Conservation (phyloP, 176 grass and related monocot species). For the Carex scoparia region DNA sequence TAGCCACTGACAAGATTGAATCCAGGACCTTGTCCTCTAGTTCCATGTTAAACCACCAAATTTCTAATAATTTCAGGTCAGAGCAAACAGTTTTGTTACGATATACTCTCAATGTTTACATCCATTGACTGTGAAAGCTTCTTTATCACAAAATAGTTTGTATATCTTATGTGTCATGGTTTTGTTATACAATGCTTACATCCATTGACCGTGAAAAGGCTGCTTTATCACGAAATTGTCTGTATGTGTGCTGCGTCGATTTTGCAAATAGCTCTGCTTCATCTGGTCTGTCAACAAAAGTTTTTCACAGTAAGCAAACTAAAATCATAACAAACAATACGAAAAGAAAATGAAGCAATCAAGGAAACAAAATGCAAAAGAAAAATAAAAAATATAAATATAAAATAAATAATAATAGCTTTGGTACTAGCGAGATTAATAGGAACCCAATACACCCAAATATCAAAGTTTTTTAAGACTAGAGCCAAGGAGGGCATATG, state of each 20-base stretch:
- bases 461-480: neutral
- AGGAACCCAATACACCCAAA: neutral
- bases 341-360: slow-evolving; percentile 7
- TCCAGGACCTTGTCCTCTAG: neutral
- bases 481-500: neutral
- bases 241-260: slow-evolving; percentile 69
- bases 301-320: slow-evolving; percentile 20
- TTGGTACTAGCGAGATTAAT: neutral
- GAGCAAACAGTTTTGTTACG: neutral
- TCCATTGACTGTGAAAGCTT: slow-evolving; percentile 73
- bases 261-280: slow-evolving; percentile 85
- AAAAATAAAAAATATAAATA: neutral
- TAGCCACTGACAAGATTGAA: neutral
- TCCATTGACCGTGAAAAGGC: slow-evolving; percentile 85
- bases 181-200: slow-evolving; percentile 39
- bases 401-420: neutral
- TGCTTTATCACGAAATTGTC: slow-evolving; percentile 88
- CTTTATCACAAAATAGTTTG: slow-evolving; percentile 69
- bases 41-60: neutral
- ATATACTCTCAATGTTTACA: slow-evolving; percentile 29
- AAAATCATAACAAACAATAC: slow-evolving; percentile 1
- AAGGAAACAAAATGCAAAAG: neutral
- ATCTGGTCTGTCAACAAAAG: slow-evolving; percentile 53
- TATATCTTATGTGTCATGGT: slow-evolving; percentile 35
- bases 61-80: neutral